Percentiles rank a stretch among this genome's conserved stretches.
Evolutionary conservation across 2,329 filamentous ascomycete genomes (phyloP).

Genomic region (Alternaria triticimaculans): DNA sequence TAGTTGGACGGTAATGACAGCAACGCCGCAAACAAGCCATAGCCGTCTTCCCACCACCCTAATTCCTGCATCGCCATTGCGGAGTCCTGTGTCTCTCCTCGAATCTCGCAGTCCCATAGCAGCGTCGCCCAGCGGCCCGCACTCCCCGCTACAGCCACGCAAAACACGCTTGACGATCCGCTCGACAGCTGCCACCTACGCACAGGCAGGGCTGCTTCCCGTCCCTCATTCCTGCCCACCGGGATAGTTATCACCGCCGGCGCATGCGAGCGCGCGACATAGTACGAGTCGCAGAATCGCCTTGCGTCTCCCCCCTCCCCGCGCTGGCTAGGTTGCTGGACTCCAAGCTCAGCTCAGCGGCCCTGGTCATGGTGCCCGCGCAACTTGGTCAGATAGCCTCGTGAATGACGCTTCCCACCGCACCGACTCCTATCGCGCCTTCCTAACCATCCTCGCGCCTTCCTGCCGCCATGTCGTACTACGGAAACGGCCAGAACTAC

Average conservation of each 20-base stretch:
- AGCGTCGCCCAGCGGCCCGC: slow-evolving; percentile 16
- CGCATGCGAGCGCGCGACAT: slow-evolving; percentile 21
- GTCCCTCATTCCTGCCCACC: slow-evolving; percentile 11
- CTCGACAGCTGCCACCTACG: slow-evolving; percentile 16
- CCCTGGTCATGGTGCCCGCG: slow-evolving; percentile 43
- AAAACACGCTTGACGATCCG: slow-evolving; percentile 21
- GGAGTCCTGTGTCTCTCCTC: background rate
- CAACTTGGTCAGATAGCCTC: slow-evolving; percentile 40
- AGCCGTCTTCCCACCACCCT: slow-evolving; percentile 3
- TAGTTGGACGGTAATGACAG: background rate
- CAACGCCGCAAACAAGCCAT: slow-evolving; percentile 1
- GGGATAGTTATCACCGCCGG: slow-evolving; percentile 8
- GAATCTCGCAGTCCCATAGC: background rate
- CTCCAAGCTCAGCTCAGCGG: slow-evolving; percentile 29
- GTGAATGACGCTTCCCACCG: slow-evolving; percentile 43
- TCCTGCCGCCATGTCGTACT: slow-evolving; percentile 59
- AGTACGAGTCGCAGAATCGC: slow-evolving; percentile 15
- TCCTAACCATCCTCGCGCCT: slow-evolving; percentile 16
- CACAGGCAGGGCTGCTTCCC: slow-evolving; percentile 17
- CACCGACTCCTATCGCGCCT: slow-evolving; percentile 23
- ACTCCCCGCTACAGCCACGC: slow-evolving; percentile 20
- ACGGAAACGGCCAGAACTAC: slow-evolving; percentile 62
- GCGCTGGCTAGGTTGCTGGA: slow-evolving; percentile 17
- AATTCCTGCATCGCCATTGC: background rate
- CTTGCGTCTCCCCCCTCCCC: background rate